phyloP scores from a whole-genome alignment of 129 eudicot species.

The Solidago caesia region DNA sequence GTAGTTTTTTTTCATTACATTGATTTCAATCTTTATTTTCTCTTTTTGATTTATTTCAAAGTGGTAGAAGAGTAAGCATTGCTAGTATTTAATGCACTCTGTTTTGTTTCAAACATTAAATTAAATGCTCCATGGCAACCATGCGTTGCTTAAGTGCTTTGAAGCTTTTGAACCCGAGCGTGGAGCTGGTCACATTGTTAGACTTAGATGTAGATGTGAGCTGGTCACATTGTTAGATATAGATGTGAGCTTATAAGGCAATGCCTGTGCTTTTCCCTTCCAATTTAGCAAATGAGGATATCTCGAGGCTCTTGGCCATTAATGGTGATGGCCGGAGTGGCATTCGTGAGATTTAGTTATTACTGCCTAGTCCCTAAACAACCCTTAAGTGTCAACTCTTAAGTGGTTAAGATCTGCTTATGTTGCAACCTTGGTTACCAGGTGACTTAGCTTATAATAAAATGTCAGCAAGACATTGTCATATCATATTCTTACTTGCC shows the following conservation, averaged over 20 bases:
- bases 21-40: too few species aligned
- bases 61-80: too few species aligned
- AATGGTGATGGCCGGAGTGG: not conserved
- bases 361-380: not conserved
- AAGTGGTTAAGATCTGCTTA: not conserved
- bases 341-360: not conserved
- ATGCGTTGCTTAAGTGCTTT: too few species aligned
- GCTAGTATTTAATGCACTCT: too few species aligned
- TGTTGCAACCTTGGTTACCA: conserved; percentile 1
- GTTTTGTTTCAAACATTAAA: too few species aligned
- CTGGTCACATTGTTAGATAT: not conserved
- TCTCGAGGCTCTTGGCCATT: not conserved
- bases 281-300: not conserved
- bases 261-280: not conserved
- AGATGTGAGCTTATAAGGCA: not conserved
- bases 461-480: not conserved
- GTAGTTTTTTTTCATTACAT: too few species aligned
- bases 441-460: not conserved
- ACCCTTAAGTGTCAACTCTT: not conserved
- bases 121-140: too few species aligned
- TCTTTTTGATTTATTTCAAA: too few species aligned
- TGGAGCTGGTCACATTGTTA: not conserved
- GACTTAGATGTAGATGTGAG: not conserved
- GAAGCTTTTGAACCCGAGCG: too few species aligned
- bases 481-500: not conserved